phyloP scores from a whole-genome alignment of 2,329 filamentous ascomycete species.

The Neoscytalidium dimidiatum region DNA sequence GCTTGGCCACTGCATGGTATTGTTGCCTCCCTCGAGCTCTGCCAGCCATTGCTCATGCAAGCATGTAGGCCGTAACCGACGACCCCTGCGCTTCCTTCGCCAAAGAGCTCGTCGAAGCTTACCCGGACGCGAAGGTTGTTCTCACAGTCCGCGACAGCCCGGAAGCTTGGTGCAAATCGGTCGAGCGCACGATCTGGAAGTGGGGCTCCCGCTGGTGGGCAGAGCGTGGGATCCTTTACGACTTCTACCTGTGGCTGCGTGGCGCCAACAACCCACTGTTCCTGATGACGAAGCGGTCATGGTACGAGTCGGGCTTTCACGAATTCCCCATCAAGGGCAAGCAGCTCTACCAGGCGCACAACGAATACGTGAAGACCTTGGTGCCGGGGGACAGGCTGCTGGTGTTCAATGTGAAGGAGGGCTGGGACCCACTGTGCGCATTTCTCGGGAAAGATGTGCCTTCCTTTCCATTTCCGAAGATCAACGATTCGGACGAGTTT shows the following conservation, averaged over 20 bases:
- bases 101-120: conserved; percentile 24
- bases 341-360: conserved; percentile 20
- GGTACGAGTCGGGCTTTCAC: neutral
- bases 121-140: conserved; percentile 26
- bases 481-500: conserved; percentile 18
- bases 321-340: neutral
- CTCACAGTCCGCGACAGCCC: conserved; percentile 18
- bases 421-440: conserved; percentile 33
- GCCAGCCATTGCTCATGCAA: neutral
- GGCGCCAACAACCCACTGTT: neutral
- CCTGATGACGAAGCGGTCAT: neutral
- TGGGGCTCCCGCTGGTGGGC: neutral
- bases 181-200: conserved; percentile 8
- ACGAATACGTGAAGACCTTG: conserved; percentile 22
- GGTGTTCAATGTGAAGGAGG: conserved; percentile 27
- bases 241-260: neutral
- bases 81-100: conserved; percentile 23
- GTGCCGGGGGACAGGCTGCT: conserved; percentile 29
- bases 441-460: conserved; percentile 31
- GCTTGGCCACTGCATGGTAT: conserved; percentile 28
- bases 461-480: conserved; percentile 25
- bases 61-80: conserved; percentile 22
- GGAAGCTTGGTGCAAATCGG: conserved; percentile 8
- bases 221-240: neutral
- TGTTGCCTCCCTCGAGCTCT: neutral